A percentile compares a stretch with the other conserved stretches of the same genome.
phyloP scores from a whole-genome alignment of 2,329 filamentous ascomycete genomes.

The Xylaria hypoxylon region DNA sequence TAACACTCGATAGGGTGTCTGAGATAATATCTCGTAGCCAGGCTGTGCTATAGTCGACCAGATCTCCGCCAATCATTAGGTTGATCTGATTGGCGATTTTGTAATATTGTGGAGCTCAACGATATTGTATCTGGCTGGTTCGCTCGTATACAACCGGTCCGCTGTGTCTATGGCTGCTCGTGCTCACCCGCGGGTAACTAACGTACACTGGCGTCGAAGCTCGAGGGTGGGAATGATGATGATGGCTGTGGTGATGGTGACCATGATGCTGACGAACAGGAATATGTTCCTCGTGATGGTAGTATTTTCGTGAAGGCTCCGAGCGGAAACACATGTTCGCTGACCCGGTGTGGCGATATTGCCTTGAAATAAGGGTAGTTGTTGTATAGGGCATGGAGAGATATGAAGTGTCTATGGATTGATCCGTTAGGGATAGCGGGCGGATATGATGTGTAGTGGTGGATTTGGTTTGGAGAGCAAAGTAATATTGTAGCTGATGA shows the following conservation, averaged over 20 bases:
- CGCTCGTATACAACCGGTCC: conserved; percentile 56
- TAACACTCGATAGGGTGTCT: background rate
- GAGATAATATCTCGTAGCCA: background rate
- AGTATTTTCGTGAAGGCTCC: conserved; percentile 61
- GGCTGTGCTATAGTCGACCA: background rate
- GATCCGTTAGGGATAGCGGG: background rate
- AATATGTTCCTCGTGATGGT: conserved; percentile 67
- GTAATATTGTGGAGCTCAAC: conserved; percentile 22
- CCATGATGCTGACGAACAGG: conserved; percentile 57
- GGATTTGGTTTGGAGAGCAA: background rate
- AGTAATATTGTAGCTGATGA: background rate
- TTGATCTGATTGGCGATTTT: conserved; percentile 1
- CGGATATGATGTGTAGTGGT: background rate
- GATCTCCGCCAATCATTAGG: conserved; percentile 1
- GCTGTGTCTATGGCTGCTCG: conserved; percentile 51
- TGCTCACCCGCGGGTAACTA: conserved; percentile 57
- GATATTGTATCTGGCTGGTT: conserved; percentile 53
- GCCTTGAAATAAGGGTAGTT: conserved; percentile 34
- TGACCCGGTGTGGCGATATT: conserved; percentile 32
- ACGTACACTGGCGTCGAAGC: conserved; percentile 54
- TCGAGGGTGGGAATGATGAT: conserved; percentile 50
- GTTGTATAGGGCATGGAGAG: conserved; percentile 34
- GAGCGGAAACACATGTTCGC: conserved; percentile 64
- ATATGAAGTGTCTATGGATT: background rate
- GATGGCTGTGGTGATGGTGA: conserved; percentile 51